Evolutionary conservation across 2,329 filamentous ascomycete species (phyloP).

Genomic region (Cladosporium oxysporum): DNA sequence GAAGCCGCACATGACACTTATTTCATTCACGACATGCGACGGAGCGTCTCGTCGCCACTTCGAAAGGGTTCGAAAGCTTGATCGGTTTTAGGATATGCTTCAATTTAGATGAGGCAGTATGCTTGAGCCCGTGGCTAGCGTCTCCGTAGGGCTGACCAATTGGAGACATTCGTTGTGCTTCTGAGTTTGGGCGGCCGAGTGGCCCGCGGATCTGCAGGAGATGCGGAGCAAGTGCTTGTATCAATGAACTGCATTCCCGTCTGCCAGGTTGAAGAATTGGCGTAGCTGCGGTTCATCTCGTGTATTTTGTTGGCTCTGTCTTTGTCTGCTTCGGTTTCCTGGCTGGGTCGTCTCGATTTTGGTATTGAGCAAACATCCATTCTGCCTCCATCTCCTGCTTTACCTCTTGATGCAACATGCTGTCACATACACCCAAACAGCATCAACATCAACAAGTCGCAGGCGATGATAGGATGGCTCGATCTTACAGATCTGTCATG

Average conservation of each 20-base stretch:
- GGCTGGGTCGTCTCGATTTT: no score
- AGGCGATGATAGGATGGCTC: no score
- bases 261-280: no score
- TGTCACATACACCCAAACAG: no score
- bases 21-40: not conserved
- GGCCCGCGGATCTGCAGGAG: not conserved
- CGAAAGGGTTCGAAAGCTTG: slow-evolving; percentile 8
- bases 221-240: not conserved
- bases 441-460: no score
- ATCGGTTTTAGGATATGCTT: slow-evolving; percentile 11
- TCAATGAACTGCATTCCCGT: not conserved
- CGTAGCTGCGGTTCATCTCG: not conserved
- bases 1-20: not conserved
- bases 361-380: no score
- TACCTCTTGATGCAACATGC: no score
- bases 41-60: not conserved
- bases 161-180: not conserved
- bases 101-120: slow-evolving; percentile 1
- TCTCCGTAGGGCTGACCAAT: slow-evolving; percentile 4
- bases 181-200: not conserved
- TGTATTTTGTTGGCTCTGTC: not conserved
- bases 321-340: no score
- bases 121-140: slow-evolving; percentile 5
- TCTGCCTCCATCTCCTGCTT: no score
- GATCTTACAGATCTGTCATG: no score